Evolutionary conservation across 306 rosid genomes (phyloP), one percentile per base, ranked within the genome.

Genomic region (Gleditsia sinensis): DNA sequence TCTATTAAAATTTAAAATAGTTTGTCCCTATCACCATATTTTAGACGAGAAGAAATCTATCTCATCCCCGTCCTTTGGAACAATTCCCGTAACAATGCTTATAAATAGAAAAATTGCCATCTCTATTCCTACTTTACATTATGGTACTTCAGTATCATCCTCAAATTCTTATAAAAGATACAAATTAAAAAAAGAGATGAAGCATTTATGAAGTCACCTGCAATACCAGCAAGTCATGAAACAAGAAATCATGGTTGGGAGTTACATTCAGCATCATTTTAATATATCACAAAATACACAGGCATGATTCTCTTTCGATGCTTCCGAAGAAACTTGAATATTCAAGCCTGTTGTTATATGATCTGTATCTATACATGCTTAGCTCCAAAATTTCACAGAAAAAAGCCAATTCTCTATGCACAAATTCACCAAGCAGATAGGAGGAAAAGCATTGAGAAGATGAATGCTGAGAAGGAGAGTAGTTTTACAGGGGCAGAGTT

Each of bases 371-470:
- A 68, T 48, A 67, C 66, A 67, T 24, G 42, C 55, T 66, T 43
- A 53, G 57, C 66, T 85, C 78, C 88, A 87, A 85, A 80, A 62
- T 73, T 78, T 80, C 17, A 61, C 39, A 13, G 20, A 46, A 72
- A 43, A 71, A 72, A 51, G 45, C 51, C 12, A 42, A 55, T 77
- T 61, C 14, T 49, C 33, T 63, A 82, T 58, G 68, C n/a, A 64
- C 54, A 54, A 39, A 65, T 60, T 89, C 86, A 88, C 75, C 80
- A 82, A n/a, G 82, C 32, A 51, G 75, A 84, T 59, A 90, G 24
- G 67, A 90, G 19, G 80, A 88, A 58, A 75, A 90, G 43, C 49
- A 88, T 55, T 49, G 83, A 83, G 54, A 77, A 59, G 42, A 87
- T 36, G 36, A 83, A 71, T 30, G 78, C 6, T 69, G 86, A 64